These are phyloP conservation scores for Calycina herbarum DNA, from an alignment of 2,329 filamentous ascomycete species.

Conservation along the genomic window DNA sequence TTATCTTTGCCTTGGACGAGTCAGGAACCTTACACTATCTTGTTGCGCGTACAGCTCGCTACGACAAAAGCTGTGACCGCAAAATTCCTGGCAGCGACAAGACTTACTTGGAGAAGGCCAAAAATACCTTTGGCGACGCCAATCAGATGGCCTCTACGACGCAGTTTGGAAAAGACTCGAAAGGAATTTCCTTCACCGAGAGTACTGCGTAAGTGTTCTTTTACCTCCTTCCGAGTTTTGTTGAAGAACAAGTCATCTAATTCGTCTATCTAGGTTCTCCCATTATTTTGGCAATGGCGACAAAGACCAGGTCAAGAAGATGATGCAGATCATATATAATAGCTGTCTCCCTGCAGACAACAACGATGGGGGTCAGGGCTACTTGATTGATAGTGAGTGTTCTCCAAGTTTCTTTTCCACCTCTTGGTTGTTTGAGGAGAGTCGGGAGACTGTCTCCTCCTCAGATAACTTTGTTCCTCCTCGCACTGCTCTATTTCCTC, in stretches of 20 bases:
- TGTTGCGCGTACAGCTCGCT: background rate
- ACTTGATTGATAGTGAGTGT: background rate
- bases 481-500: too few relatives aligned
- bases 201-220: background rate
- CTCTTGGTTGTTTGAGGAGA: too few relatives aligned
- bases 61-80: background rate
- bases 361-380: background rate
- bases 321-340: slow-evolving; percentile 1
- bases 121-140: background rate
- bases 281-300: background rate
- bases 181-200: background rate
- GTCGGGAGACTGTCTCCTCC: too few relatives aligned
- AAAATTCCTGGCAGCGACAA: background rate
- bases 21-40: background rate
- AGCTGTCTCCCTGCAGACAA: background rate
- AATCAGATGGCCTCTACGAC: background rate
- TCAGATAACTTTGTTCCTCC: too few relatives aligned
- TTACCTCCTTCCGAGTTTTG: background rate
- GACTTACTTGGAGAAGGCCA: background rate
- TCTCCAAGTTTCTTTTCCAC: too few relatives aligned
- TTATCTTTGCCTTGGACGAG: background rate
- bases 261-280: background rate
- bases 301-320: background rate
- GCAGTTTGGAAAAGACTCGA: background rate
- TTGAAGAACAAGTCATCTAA: background rate